phyloP scores from a whole-genome alignment of 768 basidiomycete genomes.

The Gymnopilus junonius region DNA sequence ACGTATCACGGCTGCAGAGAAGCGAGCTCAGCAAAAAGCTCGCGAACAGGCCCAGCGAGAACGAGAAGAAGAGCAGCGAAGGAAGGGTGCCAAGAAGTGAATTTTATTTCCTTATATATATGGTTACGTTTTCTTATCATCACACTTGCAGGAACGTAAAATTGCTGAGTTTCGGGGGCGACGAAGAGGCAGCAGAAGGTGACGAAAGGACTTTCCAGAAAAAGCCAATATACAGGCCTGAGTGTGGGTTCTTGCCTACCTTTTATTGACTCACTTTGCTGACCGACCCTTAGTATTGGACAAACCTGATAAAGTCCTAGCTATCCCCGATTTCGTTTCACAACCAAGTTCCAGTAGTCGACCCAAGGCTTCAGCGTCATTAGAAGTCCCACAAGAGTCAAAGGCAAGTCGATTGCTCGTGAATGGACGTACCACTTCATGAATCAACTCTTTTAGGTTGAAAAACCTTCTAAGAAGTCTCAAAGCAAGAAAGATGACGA shows the following conservation, averaged over 20 bases:
- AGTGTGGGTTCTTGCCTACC: constrained; percentile 57
- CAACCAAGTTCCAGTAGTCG: constrained; percentile 24
- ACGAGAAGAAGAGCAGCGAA: constrained; percentile 73
- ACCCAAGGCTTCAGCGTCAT: constrained; percentile 9
- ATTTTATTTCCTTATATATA: constrained; percentile 28
- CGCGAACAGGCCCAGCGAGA: constrained; percentile 76
- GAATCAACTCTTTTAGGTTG: constrained; percentile 14
- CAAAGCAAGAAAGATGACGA: constrained; percentile 48
- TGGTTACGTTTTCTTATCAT: neutral
- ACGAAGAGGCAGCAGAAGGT: constrained; percentile 63
- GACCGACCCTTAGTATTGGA: constrained; percentile 38
- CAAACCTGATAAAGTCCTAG: constrained; percentile 31
- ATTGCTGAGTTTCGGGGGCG: constrained; percentile 86
- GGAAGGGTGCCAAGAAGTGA: constrained; percentile 88
- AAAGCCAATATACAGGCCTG: constrained; percentile 83
- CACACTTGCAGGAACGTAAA: constrained; percentile 74
- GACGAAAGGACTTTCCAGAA: constrained; percentile 65
- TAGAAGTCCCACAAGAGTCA: constrained; percentile 16
- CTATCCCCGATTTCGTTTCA: constrained; percentile 46
- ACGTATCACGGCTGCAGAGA: constrained; percentile 94
- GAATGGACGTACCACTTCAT: neutral
- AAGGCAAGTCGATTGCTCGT: constrained; percentile 7
- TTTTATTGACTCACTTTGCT: neutral
- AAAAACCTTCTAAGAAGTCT: constrained; percentile 40
- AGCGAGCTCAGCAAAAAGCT: constrained; percentile 81